Percentiles rank a stretch among this genome's conserved stretches.
Conservation (phyloP, 345 rosid species). For the Salix suchowensis region DNA sequence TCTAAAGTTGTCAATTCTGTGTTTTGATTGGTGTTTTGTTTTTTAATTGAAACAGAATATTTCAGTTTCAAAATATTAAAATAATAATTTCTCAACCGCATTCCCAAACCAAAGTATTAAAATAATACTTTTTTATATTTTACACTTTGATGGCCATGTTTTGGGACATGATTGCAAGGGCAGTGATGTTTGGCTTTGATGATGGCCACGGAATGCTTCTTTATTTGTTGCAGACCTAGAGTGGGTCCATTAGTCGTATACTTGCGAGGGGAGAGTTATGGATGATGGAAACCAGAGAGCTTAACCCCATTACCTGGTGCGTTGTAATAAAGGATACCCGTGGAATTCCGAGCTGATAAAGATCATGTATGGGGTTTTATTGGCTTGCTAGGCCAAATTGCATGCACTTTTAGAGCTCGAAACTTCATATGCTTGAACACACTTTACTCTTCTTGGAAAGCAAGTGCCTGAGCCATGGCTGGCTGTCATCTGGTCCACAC, state of each 20-base stretch:
- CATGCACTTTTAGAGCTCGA: background rate
- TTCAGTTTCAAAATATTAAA: too few relatives aligned
- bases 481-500: conserved; percentile 32
- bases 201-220: background rate
- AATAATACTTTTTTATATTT: too few relatives aligned
- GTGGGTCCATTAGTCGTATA: background rate
- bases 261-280: background rate
- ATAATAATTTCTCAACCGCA: too few relatives aligned
- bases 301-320: background rate
- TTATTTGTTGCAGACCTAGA: background rate
- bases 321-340: too few relatives aligned
- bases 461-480: conserved; percentile 2
- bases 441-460: background rate
- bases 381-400: background rate
- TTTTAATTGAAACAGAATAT: too few relatives aligned
- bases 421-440: background rate
- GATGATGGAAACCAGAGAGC: background rate
- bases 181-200: background rate
- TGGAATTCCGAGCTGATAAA: too few relatives aligned
- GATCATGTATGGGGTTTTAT: too few relatives aligned
- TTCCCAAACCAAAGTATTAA: background rate
- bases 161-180: too few relatives aligned
- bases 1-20: too few relatives aligned
- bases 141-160: too few relatives aligned
- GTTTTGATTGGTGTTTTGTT: too few relatives aligned